These are phyloP conservation scores for Raphanus sativus DNA, from an alignment of 345 rosid species.

Conservation along the genomic window DNA sequence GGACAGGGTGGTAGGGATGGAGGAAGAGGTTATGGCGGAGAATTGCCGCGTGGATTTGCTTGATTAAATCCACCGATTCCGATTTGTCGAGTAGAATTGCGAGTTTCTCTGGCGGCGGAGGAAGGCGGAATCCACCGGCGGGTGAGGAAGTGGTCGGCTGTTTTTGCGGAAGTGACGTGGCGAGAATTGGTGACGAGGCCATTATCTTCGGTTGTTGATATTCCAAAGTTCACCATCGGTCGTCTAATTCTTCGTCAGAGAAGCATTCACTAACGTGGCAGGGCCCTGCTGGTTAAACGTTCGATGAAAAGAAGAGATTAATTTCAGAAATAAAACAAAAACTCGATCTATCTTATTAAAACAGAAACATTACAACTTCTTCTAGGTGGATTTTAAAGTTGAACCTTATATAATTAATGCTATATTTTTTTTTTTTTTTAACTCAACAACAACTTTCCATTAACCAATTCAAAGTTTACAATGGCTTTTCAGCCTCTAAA, in stretches of 20 bases:
- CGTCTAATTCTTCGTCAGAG: background rate
- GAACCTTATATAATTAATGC: too few species aligned
- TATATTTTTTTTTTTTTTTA: too few species aligned
- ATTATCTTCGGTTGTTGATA: background rate
- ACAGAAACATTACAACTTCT: too few species aligned
- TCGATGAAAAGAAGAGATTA: too few species aligned
- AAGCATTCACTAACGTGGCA: constrained; percentile 22
- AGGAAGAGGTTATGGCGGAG: constrained; percentile 60
- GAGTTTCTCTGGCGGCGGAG: constrained; percentile 47
- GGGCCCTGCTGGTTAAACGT: too few species aligned
- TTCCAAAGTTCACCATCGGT: background rate
- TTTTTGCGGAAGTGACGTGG: constrained; percentile 4
- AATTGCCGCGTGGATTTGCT: constrained; percentile 70
- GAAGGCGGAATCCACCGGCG: constrained; percentile 23
- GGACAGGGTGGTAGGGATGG: constrained; percentile 43
- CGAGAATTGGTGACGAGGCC: constrained; percentile 4
- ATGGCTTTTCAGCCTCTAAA: too few species aligned
- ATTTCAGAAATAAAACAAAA: too few species aligned
- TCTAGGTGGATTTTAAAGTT: too few species aligned
- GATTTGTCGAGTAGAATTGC: constrained; percentile 52
- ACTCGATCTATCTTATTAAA: too few species aligned
- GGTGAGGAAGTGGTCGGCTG: background rate
- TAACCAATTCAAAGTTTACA: too few species aligned
- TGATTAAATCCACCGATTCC: constrained; percentile 42
- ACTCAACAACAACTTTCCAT: background rate